Evolutionary conservation across 257 asterid genomes (phyloP), one percentile per base, ranked within the genome.

Genomic region (Catharanthus roseus): DNA sequence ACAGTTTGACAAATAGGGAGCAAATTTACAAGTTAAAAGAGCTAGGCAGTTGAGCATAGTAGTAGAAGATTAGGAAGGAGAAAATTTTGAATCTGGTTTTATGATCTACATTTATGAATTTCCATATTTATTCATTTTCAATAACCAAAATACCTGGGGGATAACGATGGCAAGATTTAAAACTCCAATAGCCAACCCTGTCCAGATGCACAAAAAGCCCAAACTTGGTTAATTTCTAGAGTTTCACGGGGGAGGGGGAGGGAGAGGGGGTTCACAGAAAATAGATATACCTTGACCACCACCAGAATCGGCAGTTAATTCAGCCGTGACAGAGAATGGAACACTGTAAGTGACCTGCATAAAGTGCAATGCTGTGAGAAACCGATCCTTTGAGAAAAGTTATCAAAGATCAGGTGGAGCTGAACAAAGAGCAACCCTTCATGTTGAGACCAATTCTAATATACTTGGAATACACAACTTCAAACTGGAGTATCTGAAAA

Each of bases 171-270:
- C 99, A 74, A 95, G 99, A 84, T 95, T 95, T 65, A 95, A 77
- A 62, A 95, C 99, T 88, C 99, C 98, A 31, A 92, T 95, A 8
- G 99, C 99, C 87, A 95, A 82, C 74, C 99, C 99, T 91, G 96
- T 68, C 77, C 67, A 79, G 53, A 60, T 28, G 49, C 69, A 56
- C 9, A 73, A 67, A 73, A 67, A 65, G 64, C 51, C 68, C 68
- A 45, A 31, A 70, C 67, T 69, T 33, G 72, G 50, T 16, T 62
- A 65, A 41, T 42, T 10, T 11, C 23, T 12, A 5, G 6, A 23
- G 69, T 6, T 49, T 7, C 8, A n/a, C n/a, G n/a, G n/a, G n/a
- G 42, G 42, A 38, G 8, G 42, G 42, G 42, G 42, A 65, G 4
- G 3, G 5, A 4, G 9, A 15, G 66, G 67, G 34, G 39, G 67